phyloP scores from a whole-genome alignment of 441 rosid species.

The Brassica hybrid region DNA sequence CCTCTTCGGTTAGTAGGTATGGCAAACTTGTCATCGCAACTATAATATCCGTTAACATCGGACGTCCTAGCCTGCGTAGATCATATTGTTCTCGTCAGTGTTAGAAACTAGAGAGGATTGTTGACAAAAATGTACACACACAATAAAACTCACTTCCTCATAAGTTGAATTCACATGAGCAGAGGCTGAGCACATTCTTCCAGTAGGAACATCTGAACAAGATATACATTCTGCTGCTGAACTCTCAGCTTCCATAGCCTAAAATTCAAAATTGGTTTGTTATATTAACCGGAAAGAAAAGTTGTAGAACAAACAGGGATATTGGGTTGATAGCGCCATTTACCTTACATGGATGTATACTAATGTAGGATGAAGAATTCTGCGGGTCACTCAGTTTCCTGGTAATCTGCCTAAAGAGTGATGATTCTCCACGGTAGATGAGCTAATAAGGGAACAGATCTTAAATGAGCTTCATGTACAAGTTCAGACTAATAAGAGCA shows the following conservation, averaged over 20 bases:
- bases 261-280: constrained; percentile 4
- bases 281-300: too few relatives aligned
- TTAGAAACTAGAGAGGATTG: not conserved
- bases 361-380: constrained; percentile 53
- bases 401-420: constrained; percentile 65
- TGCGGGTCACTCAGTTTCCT: constrained; percentile 58
- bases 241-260: constrained; percentile 63
- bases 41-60: constrained; percentile 70
- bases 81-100: too few relatives aligned
- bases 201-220: constrained; percentile 64
- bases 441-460: constrained; percentile 53
- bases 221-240: constrained; percentile 67
- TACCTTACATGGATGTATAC: constrained; percentile 60
- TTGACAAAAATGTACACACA: constrained; percentile 27
- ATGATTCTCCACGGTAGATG: constrained; percentile 66
- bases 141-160: constrained; percentile 67
- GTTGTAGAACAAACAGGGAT: not conserved
- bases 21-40: constrained; percentile 69
- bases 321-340: constrained; percentile 20
- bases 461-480: constrained; percentile 30
- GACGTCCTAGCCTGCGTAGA: constrained; percentile 56
- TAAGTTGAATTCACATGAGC: constrained; percentile 56
- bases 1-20: constrained; percentile 41
- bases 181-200: constrained; percentile 48
- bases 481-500: too few relatives aligned